Percentiles rank a stretch among this genome's conserved stretches.
phyloP scores from a whole-genome alignment of 2,329 filamentous ascomycete genomes.

The Esteya vermicola region DNA sequence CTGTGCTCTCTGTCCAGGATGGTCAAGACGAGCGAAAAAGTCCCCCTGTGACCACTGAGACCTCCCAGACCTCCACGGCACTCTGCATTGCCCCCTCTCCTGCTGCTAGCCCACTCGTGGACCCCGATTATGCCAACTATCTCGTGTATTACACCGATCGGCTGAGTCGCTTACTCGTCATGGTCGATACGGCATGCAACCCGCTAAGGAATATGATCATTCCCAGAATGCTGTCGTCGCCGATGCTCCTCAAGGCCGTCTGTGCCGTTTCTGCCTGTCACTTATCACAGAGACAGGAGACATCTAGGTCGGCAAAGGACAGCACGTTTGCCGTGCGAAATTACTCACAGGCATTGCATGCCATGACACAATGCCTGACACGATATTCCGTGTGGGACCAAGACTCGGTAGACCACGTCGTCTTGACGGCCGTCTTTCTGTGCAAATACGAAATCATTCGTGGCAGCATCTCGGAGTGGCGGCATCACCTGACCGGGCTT shows the following conservation, averaged over 20 bases:
- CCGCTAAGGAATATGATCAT: not conserved
- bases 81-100: no score
- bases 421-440: not conserved
- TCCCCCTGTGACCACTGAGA: no score
- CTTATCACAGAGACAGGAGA: not conserved
- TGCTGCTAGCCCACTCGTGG: no score
- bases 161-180: not conserved
- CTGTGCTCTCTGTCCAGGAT: no score
- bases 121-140: not conserved
- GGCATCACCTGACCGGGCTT: not conserved
- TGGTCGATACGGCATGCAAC: not conserved
- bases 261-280: constrained; percentile 1
- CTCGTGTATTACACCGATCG: not conserved
- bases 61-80: no score
- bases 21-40: no score
- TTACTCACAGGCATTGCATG: not conserved
- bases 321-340: not conserved
- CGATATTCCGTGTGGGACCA: not conserved
- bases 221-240: not conserved
- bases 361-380: not conserved
- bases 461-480: not conserved
- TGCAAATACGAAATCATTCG: constrained; percentile 2
- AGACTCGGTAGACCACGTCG: not conserved
- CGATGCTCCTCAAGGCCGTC: not conserved
- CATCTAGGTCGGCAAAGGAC: no score